Percentiles rank a stretch among this genome's conserved stretches.
Evolutionary conservation across 805 yeast genomes (phyloP).

Genomic region (Barnettozyma botsteinii): DNA sequence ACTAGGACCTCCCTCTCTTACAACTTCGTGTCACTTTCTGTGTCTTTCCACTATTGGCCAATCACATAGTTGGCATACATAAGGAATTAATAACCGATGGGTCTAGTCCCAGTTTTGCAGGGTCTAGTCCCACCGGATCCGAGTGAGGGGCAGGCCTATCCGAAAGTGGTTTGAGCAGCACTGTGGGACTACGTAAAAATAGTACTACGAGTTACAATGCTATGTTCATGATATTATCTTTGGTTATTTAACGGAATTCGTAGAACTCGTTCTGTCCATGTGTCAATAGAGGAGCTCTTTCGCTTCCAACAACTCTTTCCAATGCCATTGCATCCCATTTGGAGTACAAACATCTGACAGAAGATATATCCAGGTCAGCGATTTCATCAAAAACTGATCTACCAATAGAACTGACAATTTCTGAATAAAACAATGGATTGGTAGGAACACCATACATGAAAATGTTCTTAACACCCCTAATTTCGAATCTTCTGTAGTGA

Average conservation of each 20-base stretch:
- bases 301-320: slow-evolving; percentile 80
- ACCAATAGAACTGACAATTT: slow-evolving; percentile 65
- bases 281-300: slow-evolving; percentile 61
- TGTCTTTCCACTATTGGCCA: too few relatives aligned
- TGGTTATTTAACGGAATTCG: slow-evolving; percentile 43
- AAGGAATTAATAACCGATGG: too few relatives aligned
- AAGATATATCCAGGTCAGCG: slow-evolving; percentile 50
- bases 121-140: too few relatives aligned
- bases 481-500: slow-evolving; percentile 79
- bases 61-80: too few relatives aligned
- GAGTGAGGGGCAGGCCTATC: too few relatives aligned
- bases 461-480: slow-evolving; percentile 78
- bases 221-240: too few relatives aligned
- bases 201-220: too few relatives aligned
- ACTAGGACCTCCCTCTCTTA: too few relatives aligned
- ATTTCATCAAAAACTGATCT: slow-evolving; percentile 44
- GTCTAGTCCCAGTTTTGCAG: too few relatives aligned
- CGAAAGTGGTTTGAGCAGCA: too few relatives aligned
- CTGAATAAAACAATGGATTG: slow-evolving; percentile 79
- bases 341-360: slow-evolving; percentile 59
- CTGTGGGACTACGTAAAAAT: too few relatives aligned
- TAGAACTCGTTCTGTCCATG: slow-evolving; percentile 68
- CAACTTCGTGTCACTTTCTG: too few relatives aligned
- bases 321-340: slow-evolving; percentile 75
- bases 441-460: slow-evolving; percentile 80